Percentiles rank a stretch among this genome's conserved stretches.
phyloP scores from a whole-genome alignment of 331 rosid genomes.

The Phaseolus coccineus region DNA sequence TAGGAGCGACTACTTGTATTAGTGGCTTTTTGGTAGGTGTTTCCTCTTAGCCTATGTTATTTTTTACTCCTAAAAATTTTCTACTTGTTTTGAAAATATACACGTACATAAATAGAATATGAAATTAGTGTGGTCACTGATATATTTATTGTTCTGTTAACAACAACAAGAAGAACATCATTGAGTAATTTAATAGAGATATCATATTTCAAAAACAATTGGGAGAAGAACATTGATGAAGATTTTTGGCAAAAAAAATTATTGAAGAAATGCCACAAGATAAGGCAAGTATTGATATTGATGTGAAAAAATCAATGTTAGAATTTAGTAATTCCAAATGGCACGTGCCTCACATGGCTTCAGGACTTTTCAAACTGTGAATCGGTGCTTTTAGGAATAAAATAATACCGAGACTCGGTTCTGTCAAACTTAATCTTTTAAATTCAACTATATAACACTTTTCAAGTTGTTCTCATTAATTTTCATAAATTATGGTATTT shows the following conservation, averaged over 20 bases:
- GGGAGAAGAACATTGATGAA: background rate
- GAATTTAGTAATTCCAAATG: background rate
- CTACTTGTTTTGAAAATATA: background rate
- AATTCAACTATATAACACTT: background rate
- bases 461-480: background rate
- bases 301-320: constrained; percentile 7
- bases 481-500: too few relatives aligned
- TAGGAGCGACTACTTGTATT: background rate
- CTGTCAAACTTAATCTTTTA: background rate
- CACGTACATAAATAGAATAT: background rate
- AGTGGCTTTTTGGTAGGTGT: background rate
- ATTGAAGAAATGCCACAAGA: background rate
- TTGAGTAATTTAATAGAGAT: background rate
- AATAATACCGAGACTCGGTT: background rate
- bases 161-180: background rate
- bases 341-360: constrained; percentile 60
- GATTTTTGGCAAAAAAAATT: too few relatives aligned
- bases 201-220: constrained; percentile 7
- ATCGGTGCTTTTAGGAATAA: constrained; percentile 17
- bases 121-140: background rate
- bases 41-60: background rate
- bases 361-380: constrained; percentile 10
- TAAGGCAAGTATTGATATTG: background rate
- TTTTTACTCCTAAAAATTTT: background rate
- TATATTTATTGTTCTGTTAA: background rate